phyloP scores from a whole-genome alignment of 441 rosid genomes.

The Geranium incanum region DNA sequence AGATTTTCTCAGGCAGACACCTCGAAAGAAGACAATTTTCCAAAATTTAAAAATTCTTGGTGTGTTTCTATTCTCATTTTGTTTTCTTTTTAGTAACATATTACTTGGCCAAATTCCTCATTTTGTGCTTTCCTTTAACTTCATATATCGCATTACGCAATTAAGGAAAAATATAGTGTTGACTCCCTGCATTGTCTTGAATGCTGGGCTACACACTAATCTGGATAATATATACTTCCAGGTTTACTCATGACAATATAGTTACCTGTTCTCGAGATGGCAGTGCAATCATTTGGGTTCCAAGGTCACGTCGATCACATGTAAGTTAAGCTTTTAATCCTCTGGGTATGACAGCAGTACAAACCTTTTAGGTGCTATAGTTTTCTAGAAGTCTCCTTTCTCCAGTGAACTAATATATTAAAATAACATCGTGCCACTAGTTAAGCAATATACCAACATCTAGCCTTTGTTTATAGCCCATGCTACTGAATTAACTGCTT shows the following conservation, averaged over 20 bases:
- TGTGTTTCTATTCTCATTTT: conserved; percentile 29
- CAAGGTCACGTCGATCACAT: conserved; percentile 84
- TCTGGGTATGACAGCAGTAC: background rate
- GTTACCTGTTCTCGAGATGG: conserved; percentile 99
- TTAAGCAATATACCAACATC: background rate
- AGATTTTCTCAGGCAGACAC: conserved; percentile 56
- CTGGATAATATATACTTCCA: conserved; percentile 20
- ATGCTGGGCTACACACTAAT: background rate
- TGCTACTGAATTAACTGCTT: background rate
- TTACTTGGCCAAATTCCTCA: conserved; percentile 17
- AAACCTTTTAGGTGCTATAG: background rate
- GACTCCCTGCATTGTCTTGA: conserved; percentile 1
- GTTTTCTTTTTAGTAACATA: background rate
- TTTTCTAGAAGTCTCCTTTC: conserved; percentile 15
- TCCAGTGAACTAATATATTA: conserved; percentile 1
- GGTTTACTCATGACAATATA: conserved; percentile 91
- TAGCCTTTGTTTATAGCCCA: background rate
- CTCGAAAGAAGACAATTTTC: conserved; percentile 66
- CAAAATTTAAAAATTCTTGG: conserved; percentile 88
- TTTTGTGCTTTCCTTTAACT: conserved; percentile 5
- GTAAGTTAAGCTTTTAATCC: conserved; percentile 35
- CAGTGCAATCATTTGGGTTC: conserved; percentile 99
- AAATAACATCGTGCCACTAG: background rate
- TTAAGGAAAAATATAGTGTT: background rate
- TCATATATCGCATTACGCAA: conserved; percentile 17